Evolutionary conservation across 2,329 filamentous ascomycete species (phyloP).

Genomic region (Alternaria triticimaculans): DNA sequence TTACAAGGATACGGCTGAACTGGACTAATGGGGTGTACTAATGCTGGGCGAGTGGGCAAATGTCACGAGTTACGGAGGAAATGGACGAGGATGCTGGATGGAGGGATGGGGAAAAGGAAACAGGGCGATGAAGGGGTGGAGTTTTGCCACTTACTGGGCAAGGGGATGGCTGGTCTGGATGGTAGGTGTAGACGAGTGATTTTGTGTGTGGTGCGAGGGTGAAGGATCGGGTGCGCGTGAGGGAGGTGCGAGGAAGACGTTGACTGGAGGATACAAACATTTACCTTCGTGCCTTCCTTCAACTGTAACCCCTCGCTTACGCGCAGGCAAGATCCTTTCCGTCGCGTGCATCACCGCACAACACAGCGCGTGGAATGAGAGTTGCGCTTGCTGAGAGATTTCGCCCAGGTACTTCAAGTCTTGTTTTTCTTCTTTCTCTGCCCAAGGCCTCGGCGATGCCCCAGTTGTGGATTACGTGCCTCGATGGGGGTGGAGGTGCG

Average conservation of each 20-base stretch:
- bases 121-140: neutral
- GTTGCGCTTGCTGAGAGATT: neutral
- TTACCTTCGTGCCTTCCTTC: neutral
- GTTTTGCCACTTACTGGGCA: neutral
- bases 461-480: neutral
- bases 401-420: neutral
- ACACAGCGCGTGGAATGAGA: neutral
- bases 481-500: neutral
- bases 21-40: neutral
- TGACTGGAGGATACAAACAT: neutral
- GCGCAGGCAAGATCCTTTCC: neutral
- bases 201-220: neutral
- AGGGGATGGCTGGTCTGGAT: neutral
- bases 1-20: neutral
- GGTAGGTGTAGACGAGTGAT: neutral
- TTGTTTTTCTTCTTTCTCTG: neutral
- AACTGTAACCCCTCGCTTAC: neutral
- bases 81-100: neutral
- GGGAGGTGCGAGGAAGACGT: neutral
- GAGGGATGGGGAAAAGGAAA: neutral
- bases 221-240: neutral
- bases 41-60: neutral
- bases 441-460: neutral
- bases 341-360: conserved; percentile 1
- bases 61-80: neutral